Evolutionary conservation across 768 basidiomycete genomes (phyloP).

Genomic region (Leccinum subtestaceum): DNA sequence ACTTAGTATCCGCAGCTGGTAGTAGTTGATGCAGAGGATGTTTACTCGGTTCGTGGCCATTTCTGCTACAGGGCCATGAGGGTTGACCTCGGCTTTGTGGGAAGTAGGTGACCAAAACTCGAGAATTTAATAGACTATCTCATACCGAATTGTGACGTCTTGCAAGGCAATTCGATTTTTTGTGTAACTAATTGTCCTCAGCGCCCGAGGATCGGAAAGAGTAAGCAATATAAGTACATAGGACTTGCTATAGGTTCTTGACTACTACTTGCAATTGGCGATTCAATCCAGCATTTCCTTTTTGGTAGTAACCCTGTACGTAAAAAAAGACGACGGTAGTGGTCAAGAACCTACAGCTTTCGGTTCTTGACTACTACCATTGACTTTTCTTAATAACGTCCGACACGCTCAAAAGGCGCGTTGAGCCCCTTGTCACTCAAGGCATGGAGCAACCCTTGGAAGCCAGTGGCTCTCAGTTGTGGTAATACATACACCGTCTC

Average conservation of each 20-base stretch:
- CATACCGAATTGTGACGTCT: background rate
- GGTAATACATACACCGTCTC: background rate
- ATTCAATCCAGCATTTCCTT: background rate
- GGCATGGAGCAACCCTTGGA: background rate
- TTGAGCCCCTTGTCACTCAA: background rate
- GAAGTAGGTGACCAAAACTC: constrained; percentile 11
- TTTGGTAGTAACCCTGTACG: background rate
- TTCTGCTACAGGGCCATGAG: constrained; percentile 5
- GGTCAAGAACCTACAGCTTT: background rate
- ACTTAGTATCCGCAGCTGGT: background rate
- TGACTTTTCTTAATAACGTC: background rate
- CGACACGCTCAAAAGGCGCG: background rate
- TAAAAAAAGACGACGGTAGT: background rate
- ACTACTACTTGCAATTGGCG: background rate
- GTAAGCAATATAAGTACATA: background rate
- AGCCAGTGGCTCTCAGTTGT: background rate
- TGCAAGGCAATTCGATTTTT: background rate
- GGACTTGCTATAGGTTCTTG: background rate
- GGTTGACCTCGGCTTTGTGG: constrained; percentile 4
- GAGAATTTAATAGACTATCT: background rate
- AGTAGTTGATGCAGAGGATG: background rate
- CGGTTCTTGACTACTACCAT: background rate
- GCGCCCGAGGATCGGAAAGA: too few species aligned
- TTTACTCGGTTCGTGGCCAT: constrained; percentile 13
- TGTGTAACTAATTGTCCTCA: too few species aligned